Percentiles rank a stretch among this genome's conserved stretches.
Evolutionary conservation across 2,329 filamentous ascomycete species (phyloP).

Genomic region (Claviceps citrina): DNA sequence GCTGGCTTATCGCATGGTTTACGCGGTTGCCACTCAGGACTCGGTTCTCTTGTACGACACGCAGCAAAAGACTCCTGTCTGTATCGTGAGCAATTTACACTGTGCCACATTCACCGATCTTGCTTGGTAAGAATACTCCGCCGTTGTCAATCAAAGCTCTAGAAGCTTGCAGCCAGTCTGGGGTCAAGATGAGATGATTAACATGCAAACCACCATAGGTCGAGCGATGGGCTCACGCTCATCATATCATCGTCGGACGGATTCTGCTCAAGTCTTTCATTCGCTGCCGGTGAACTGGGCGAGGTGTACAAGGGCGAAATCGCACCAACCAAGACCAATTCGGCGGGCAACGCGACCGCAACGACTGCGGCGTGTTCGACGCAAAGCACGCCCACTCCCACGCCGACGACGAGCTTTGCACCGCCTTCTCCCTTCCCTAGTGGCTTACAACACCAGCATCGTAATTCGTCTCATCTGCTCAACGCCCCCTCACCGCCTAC

Average conservation of each 20-base stretch:
- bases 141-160: background rate
- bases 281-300: slow-evolving; percentile 69
- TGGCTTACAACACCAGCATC: slow-evolving; percentile 36
- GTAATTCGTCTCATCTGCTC: slow-evolving; percentile 42
- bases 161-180: background rate
- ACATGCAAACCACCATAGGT: slow-evolving; percentile 22
- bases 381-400: slow-evolving; percentile 55
- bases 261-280: slow-evolving; percentile 86
- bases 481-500: slow-evolving; percentile 40
- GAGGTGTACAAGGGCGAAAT: slow-evolving; percentile 60
- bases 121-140: slow-evolving; percentile 53
- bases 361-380: slow-evolving; percentile 30
- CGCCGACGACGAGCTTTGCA: slow-evolving; percentile 48
- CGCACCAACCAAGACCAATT: slow-evolving; percentile 30
- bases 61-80: slow-evolving; percentile 85
- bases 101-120: slow-evolving; percentile 95
- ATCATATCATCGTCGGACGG: slow-evolving; percentile 97
- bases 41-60: slow-evolving; percentile 92
- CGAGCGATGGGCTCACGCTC: slow-evolving; percentile 40
- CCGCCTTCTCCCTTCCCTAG: slow-evolving; percentile 43
- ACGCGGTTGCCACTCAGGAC: slow-evolving; percentile 93
- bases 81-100: slow-evolving; percentile 90
- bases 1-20: slow-evolving; percentile 84
- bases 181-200: slow-evolving; percentile 10
- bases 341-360: slow-evolving; percentile 20